Percentiles rank a stretch among this genome's conserved stretches.
These are phyloP conservation scores for Lyophyllum semitale DNA, from an alignment of 768 basidiomycete species.

Conservation along the genomic window DNA sequence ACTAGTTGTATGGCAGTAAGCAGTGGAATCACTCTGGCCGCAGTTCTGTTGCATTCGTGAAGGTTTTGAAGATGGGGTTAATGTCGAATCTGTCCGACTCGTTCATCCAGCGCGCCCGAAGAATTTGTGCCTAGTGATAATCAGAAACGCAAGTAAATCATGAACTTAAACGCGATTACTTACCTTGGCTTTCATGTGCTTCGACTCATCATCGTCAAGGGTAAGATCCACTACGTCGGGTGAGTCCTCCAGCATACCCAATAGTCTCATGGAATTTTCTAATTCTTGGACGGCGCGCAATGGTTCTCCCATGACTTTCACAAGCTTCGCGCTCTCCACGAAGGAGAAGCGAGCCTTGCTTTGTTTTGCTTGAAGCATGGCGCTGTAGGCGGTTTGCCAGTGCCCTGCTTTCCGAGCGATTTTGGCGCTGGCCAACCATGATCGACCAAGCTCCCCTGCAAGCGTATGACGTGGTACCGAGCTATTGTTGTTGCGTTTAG, in stretches of 20 bases:
- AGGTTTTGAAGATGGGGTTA: constrained; percentile 60
- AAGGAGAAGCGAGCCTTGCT: constrained; percentile 73
- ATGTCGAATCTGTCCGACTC: constrained; percentile 83
- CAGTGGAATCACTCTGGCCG: constrained; percentile 47
- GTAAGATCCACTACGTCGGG: constrained; percentile 58
- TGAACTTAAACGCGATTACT: constrained; percentile 3
- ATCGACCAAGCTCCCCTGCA: constrained; percentile 68
- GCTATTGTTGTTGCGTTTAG: constrained; percentile 20
- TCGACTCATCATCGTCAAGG: constrained; percentile 46
- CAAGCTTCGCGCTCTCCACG: constrained; percentile 87
- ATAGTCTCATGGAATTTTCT: constrained; percentile 65
- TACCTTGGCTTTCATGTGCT: constrained; percentile 73
- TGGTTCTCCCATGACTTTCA: constrained; percentile 77
- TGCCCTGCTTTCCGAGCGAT: constrained; percentile 95
- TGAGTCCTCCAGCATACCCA: constrained; percentile 46
- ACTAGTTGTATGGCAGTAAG: not conserved
- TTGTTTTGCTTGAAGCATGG: constrained; percentile 87
- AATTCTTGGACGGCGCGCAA: constrained; percentile 86
- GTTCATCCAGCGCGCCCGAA: constrained; percentile 91
- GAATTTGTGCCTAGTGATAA: constrained; percentile 61
- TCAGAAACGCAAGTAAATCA: constrained; percentile 2
- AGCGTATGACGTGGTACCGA: constrained; percentile 38
- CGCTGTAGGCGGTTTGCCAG: constrained; percentile 95
- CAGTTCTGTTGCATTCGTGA: constrained; percentile 50
- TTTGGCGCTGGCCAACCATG: constrained; percentile 94